Conservation (phyloP, 345 rosid species). For the Schrenkiella parvula region DNA sequence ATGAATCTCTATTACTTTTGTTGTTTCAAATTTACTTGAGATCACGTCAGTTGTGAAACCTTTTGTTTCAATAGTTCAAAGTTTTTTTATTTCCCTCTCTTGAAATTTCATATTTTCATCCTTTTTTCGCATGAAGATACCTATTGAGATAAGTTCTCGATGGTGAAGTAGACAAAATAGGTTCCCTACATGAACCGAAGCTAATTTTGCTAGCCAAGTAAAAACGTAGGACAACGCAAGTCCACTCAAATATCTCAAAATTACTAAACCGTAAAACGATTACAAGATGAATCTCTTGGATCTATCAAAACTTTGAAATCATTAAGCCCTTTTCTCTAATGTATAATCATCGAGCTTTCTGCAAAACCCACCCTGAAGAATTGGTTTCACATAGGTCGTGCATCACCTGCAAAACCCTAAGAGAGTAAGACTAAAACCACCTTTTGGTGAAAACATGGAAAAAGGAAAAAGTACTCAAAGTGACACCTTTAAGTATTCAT, state of each 20-base stretch:
- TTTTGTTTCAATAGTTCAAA: background rate
- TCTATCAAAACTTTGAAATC: slow-evolving; percentile 1
- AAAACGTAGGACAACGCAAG: background rate
- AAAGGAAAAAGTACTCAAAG: background rate
- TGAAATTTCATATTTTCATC: background rate
- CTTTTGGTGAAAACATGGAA: background rate
- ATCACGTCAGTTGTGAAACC: background rate
- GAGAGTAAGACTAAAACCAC: background rate
- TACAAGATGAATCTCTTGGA: background rate
- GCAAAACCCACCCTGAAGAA: slow-evolving; percentile 57
- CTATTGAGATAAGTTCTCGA: background rate
- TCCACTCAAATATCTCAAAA: background rate
- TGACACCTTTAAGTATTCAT: slow-evolving; percentile 61
- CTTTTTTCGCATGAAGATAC: background rate
- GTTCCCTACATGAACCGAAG: background rate
- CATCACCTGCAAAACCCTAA: slow-evolving; percentile 45
- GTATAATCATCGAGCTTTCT: slow-evolving; percentile 27
- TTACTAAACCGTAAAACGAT: background rate
- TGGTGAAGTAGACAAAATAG: background rate
- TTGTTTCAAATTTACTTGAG: background rate
- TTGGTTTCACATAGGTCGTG: slow-evolving; percentile 56
- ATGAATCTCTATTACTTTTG: background rate
- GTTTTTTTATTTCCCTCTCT: background rate
- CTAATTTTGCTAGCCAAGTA: background rate
- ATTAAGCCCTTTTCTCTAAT: background rate